Conservation (phyloP, 805 yeast species). For the Saccharomyces kudriavzevii region DNA sequence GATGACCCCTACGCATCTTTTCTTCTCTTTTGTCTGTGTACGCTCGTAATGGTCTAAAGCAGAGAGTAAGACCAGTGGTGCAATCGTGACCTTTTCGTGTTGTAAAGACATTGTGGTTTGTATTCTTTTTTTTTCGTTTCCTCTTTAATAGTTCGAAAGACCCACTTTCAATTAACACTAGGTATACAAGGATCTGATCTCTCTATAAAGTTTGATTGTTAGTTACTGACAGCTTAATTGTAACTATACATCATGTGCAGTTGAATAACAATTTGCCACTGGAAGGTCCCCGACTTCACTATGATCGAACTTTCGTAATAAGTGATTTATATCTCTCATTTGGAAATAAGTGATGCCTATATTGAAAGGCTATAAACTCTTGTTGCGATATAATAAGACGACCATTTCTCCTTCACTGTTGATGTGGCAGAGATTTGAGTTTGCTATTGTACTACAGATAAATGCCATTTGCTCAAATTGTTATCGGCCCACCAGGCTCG, state of each 20-base stretch:
- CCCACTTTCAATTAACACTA: background rate
- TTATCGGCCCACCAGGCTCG: conserved; percentile 96
- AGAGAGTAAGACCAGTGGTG: conserved; percentile 88
- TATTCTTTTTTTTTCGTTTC: background rate
- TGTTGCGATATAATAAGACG: background rate
- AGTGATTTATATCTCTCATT: background rate
- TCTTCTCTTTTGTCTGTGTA: conserved; percentile 61
- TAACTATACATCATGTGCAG: background rate
- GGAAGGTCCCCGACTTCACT: background rate
- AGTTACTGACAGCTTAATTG: background rate
- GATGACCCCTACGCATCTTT: conserved; percentile 89
- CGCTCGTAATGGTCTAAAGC: conserved; percentile 94
- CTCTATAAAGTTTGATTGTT: background rate
- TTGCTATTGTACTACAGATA: background rate
- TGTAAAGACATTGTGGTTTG: conserved; percentile 6
- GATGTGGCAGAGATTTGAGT: background rate
- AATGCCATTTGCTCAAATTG: conserved; percentile 78
- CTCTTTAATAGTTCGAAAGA: background rate
- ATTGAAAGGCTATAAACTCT: background rate
- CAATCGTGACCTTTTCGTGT: conserved; percentile 69
- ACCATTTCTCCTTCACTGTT: background rate
- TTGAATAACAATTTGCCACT: background rate
- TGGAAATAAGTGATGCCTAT: background rate
- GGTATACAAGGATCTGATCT: background rate
- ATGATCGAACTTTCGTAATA: background rate